Evolutionary conservation across 805 yeast genomes (phyloP), one percentile per base, ranked within the genome.

Genomic region (Candida mattraensis): DNA sequence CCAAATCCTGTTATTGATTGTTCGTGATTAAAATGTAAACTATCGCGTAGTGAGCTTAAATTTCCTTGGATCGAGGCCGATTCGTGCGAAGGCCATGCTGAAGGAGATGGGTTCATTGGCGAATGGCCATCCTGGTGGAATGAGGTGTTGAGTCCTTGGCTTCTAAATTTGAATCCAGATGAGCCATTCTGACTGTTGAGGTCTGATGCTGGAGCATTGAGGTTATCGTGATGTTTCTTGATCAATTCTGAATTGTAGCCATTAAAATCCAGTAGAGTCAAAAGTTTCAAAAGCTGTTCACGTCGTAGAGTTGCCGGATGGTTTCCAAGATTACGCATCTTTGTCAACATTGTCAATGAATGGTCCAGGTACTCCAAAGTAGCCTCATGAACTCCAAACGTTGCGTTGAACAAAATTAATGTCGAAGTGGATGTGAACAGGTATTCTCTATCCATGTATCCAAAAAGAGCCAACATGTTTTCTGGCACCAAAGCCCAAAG

Each of bases 381-480:
- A 18, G 84, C 86, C 17, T 82, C 86, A 53, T 83, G 87, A 5
- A 83, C 82, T 6, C 94, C 94, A 62, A 84, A 84, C 0, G 93
- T 81, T 1, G 87, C 80, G 54, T 81, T 84, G 56, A 83, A 83
- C 26, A 84, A 64, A 11, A 83, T 76, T 30, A 83, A 61, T 0
- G 93, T 83, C 5, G 85, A 83, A 3, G 89, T 78, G 0, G 89
- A 76, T 0, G 88, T 83, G 56, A 83, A 84, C 16, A 84, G 63
- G 53, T 84, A 84, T 51, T 84, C 94, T 49, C 94, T 68, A 54
- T 84, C 94, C 91, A 84, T 83, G 67, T 86, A 84, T 2, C 94
- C 93, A 61, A 84, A 84, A 28, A 83, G 59, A 0, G 94, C 91
- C n/a, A 84, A 80, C 87, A 82, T 81, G 46, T 82, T 83, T 38